phyloP scores from a whole-genome alignment of 2,329 filamentous ascomycete species.

The Colletotrichum gigasporum region DNA sequence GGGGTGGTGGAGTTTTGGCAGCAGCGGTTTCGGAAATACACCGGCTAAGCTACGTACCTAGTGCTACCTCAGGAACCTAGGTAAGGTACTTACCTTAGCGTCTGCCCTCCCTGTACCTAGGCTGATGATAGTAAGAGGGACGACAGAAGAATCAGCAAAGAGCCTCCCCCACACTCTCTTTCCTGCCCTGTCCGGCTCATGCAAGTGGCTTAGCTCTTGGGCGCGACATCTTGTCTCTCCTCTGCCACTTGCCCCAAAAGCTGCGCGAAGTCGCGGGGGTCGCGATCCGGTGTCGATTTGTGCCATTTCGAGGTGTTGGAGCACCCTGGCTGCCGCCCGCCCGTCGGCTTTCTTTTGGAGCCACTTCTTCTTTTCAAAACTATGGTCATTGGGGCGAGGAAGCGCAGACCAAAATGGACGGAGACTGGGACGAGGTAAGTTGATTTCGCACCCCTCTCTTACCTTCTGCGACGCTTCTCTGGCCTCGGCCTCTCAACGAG shows the following conservation, averaged over 20 bases:
- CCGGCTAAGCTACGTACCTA: too few relatives aligned
- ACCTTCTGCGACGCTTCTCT: neutral
- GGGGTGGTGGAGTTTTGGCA: too few relatives aligned
- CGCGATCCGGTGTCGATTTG: constrained; percentile 3
- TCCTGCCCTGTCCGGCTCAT: constrained; percentile 24
- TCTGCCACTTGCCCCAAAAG: constrained; percentile 8
- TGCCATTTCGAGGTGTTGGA: neutral
- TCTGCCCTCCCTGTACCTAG: neutral
- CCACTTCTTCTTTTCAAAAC: constrained; percentile 16
- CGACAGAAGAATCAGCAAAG: neutral
- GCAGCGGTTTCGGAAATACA: constrained; percentile 23
- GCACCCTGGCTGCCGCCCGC: neutral
- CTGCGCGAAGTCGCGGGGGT: constrained; percentile 23
- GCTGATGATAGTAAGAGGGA: neutral
- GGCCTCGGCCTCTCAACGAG: neutral
- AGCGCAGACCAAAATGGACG: constrained; percentile 64
- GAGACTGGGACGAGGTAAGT: constrained; percentile 74
- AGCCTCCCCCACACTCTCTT: constrained; percentile 22
- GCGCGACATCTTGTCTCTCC: constrained; percentile 17
- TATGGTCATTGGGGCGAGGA: constrained; percentile 49
- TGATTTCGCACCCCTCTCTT: constrained; percentile 14
- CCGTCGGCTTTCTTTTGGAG: constrained; percentile 2
- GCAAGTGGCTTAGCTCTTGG: constrained; percentile 22
- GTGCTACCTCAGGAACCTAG: too few relatives aligned
- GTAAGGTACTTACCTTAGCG: too few relatives aligned